A percentile compares a stretch with the other conserved stretches of the same genome.
phyloP scores from a whole-genome alignment of 768 basidiomycete genomes.

The Punctularia strigosozonata region DNA sequence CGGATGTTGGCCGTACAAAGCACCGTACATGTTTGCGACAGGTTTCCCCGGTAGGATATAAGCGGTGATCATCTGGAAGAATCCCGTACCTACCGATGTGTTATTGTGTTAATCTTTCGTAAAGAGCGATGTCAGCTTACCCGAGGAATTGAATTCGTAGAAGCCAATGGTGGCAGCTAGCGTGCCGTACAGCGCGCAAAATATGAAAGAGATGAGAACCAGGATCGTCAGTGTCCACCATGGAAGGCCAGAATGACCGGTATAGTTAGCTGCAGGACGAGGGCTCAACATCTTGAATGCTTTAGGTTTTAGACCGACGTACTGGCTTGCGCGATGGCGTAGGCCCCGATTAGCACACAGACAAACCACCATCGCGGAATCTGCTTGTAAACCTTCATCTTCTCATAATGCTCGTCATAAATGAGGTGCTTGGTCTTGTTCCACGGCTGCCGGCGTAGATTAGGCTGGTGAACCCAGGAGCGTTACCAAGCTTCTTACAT shows the following conservation, averaged over 20 bases:
- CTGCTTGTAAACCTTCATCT: conserved; percentile 12
- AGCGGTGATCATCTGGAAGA: conserved; percentile 18
- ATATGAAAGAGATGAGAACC: conserved; percentile 16
- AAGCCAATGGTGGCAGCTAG: conserved; percentile 18
- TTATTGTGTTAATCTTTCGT: no score
- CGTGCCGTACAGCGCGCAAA: conserved; percentile 12
- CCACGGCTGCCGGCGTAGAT: no score
- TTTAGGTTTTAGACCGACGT: background rate
- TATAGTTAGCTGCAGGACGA: conserved; percentile 13
- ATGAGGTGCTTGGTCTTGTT: conserved; percentile 16
- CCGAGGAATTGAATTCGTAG: conserved; percentile 14
- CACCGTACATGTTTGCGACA: conserved; percentile 20
- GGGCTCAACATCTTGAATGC: background rate
- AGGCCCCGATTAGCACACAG: conserved; percentile 9
- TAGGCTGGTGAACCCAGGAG: no score
- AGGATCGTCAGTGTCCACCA: conserved; percentile 17
- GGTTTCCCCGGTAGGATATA: conserved; percentile 21
- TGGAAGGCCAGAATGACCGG: conserved; percentile 14
- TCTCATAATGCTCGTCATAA: conserved; percentile 17
- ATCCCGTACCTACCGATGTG: conserved; percentile 9
- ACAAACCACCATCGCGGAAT: conserved; percentile 15
- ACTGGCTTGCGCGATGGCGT: conserved; percentile 12
- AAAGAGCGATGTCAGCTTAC: no score
- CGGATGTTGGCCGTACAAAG: background rate
- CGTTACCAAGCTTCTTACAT: no score